Evolutionary conservation across 768 basidiomycete genomes (phyloP), one percentile per base, ranked within the genome.

Genomic region (Tricholoma matsutake): DNA sequence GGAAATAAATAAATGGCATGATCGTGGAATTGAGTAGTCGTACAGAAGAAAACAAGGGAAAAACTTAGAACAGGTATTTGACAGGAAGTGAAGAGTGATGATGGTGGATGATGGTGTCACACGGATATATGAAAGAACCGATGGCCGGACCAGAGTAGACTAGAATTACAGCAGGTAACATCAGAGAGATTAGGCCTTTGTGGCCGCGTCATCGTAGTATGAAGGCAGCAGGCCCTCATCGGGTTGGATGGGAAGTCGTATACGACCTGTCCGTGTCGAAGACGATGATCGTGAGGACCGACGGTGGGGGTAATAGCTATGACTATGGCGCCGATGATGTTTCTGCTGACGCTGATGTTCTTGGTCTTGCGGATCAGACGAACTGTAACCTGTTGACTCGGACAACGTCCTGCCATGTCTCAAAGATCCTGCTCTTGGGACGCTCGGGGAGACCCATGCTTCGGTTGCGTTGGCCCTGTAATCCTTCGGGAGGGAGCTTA

Each of bases 391-490:
- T 32, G 56, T 53, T 57, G 73, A 58, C 61, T 69, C 63, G 64
- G 71, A 60, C 56, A 69, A 34, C 43, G 63, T 54, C 43, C 64
- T 18, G 58, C 70, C 64, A 43, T 66, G 64, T 29, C 43, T 53
- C 3, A 5, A 31, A 25, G 56, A 37, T 16, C 63, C 60, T 43
- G 63, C 45, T 34, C 67, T 47, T 59, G 70, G 59, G 54, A 75
- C 67, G 59, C 68, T 61, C 32, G 64, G 68, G 2, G 78, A 74
- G 9, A 92, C 77, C 90, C 89, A 91, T 9, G 86, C 88, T 66
- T 89, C 88, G 56, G 78, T 83, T n/a, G 83, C 83, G 18, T 75
- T 79, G 29, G 81, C 79, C 18, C 83, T 76, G 45, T 86, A 65
- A 35, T 80, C 77, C 18, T 76, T 71, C 8, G 89, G 81, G 9